Evolutionary conservation across 202 grass and related monocot species (phyloP).

Genomic region (Eragrostis tef): DNA sequence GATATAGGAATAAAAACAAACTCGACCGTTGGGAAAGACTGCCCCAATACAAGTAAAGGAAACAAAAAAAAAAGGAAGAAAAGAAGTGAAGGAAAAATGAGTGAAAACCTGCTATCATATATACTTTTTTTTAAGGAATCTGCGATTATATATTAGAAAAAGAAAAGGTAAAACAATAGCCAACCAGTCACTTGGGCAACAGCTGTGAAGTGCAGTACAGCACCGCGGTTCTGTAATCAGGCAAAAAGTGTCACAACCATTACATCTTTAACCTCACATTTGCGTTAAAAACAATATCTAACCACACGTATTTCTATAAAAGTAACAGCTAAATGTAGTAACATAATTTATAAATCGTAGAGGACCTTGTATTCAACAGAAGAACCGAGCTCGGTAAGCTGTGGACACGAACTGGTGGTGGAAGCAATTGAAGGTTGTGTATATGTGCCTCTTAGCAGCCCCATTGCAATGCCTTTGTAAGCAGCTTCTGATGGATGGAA

Average conservation of each 20-base stretch:
- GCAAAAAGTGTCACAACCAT: slow-evolving; percentile 44
- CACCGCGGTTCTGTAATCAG: slow-evolving; percentile 53
- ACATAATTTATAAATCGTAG: slow-evolving; percentile 50
- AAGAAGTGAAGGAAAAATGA: background rate
- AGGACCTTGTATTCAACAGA: slow-evolving; percentile 68
- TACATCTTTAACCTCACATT: slow-evolving; percentile 29
- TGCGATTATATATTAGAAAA: background rate
- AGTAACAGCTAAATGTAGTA: slow-evolving; percentile 31
- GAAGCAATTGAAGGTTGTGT: slow-evolving; percentile 60
- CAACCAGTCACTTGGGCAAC: slow-evolving; percentile 52
- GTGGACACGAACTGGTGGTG: slow-evolving; percentile 47
- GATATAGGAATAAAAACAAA: background rate
- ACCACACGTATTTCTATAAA: slow-evolving; percentile 14
- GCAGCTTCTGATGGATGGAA: slow-evolving; percentile 75
- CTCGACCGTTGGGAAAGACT: background rate
- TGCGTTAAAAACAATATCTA: slow-evolving; percentile 14
- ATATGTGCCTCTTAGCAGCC: slow-evolving; percentile 57
- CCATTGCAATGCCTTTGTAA: slow-evolving; percentile 65
- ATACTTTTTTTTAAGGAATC: too few species aligned
- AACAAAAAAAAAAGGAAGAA: background rate
- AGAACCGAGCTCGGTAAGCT: slow-evolving; percentile 49
- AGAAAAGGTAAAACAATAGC: slow-evolving; percentile 45
- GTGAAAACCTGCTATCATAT: background rate
- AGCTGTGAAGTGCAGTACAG: slow-evolving; percentile 49
- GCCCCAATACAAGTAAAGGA: background rate